Conservation (phyloP, 2,329 filamentous ascomycete genomes). For the Venturia oleaginea region DNA sequence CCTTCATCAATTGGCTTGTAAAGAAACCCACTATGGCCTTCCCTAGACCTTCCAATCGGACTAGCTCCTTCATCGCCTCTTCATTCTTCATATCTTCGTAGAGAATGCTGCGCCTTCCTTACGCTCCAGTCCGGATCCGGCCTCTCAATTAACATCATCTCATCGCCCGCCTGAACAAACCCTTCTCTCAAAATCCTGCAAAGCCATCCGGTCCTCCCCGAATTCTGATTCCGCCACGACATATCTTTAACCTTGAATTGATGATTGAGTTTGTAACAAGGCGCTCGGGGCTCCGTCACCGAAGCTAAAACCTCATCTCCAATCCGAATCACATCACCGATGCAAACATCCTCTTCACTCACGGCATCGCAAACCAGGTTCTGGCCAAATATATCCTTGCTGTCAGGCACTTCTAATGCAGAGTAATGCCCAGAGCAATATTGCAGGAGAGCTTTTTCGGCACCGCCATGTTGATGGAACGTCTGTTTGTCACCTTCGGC, state of each 20-base stretch:
- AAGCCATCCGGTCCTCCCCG: slow-evolving; percentile 56
- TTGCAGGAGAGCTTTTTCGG: slow-evolving; percentile 54
- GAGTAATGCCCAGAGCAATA: slow-evolving; percentile 54
- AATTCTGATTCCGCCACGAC: slow-evolving; percentile 47
- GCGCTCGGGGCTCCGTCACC: slow-evolving; percentile 52
- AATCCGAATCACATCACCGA: slow-evolving; percentile 51
- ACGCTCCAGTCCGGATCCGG: slow-evolving; percentile 53
- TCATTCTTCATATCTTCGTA: slow-evolving; percentile 46
- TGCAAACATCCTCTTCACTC: slow-evolving; percentile 57
- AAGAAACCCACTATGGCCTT: slow-evolving; percentile 46
- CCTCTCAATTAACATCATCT: slow-evolving; percentile 47
- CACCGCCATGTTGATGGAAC: slow-evolving; percentile 50
- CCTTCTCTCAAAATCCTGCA: slow-evolving; percentile 53
- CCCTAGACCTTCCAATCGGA: slow-evolving; percentile 37
- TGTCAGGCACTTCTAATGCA: slow-evolving; percentile 44
- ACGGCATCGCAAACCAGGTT: slow-evolving; percentile 50
- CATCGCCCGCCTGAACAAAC: slow-evolving; percentile 46
- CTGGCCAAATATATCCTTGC: slow-evolving; percentile 45
- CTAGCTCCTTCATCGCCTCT: slow-evolving; percentile 35
- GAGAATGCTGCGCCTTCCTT: slow-evolving; percentile 52
- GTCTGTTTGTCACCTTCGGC: slow-evolving; percentile 54
- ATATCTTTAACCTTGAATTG: slow-evolving; percentile 56
- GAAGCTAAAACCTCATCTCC: slow-evolving; percentile 44
- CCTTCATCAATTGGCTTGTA: slow-evolving; percentile 41
- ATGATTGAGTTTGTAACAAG: slow-evolving; percentile 62